phyloP scores from a whole-genome alignment of 2,329 filamentous ascomycete species.

The Ophioceras dolichostomum region DNA sequence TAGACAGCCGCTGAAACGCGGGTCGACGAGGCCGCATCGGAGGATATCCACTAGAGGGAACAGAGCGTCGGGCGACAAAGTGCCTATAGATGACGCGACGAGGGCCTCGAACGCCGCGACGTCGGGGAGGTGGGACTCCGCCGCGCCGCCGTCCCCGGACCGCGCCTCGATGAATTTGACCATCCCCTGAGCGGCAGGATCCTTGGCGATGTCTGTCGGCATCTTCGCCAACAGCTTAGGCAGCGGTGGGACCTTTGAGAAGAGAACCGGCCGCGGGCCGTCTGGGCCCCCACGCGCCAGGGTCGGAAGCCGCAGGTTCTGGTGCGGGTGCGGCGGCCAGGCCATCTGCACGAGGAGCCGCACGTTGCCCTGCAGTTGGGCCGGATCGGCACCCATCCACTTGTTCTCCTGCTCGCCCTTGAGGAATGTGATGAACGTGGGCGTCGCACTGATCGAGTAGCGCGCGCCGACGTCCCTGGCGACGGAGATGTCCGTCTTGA shows the following conservation, averaged over 20 bases:
- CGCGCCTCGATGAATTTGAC: slow-evolving; percentile 59
- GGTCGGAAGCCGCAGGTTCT: slow-evolving; percentile 55
- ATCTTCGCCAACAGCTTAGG: slow-evolving; percentile 74
- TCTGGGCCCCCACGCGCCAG: slow-evolving; percentile 50
- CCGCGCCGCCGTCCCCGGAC: slow-evolving; percentile 36
- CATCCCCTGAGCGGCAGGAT: slow-evolving; percentile 50
- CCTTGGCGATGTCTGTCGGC: slow-evolving; percentile 33
- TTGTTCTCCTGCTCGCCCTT: slow-evolving; percentile 63
- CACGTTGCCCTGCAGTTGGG: slow-evolving; percentile 57
- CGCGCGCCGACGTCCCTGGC: slow-evolving; percentile 50
- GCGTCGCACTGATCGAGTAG: slow-evolving; percentile 64
- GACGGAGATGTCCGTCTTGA: slow-evolving; percentile 70
- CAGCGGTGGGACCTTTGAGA: slow-evolving; percentile 68
- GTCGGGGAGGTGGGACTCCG: slow-evolving; percentile 59
- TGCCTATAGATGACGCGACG: slow-evolving; percentile 37
- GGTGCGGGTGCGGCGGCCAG: slow-evolving; percentile 64
- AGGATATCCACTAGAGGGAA: slow-evolving; percentile 84
- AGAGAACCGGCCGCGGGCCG: slow-evolving; percentile 56
- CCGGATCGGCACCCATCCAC: slow-evolving; percentile 68
- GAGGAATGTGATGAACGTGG: slow-evolving; percentile 80
- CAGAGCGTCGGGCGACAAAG: slow-evolving; percentile 48
- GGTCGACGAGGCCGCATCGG: slow-evolving; percentile 63
- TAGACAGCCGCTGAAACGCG: slow-evolving; percentile 69
- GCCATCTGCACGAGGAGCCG: slow-evolving; percentile 64
- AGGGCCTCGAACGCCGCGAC: slow-evolving; percentile 52